Conservation (phyloP, 139 green algal species). For the Chlamydomonas sp. region DNA sequence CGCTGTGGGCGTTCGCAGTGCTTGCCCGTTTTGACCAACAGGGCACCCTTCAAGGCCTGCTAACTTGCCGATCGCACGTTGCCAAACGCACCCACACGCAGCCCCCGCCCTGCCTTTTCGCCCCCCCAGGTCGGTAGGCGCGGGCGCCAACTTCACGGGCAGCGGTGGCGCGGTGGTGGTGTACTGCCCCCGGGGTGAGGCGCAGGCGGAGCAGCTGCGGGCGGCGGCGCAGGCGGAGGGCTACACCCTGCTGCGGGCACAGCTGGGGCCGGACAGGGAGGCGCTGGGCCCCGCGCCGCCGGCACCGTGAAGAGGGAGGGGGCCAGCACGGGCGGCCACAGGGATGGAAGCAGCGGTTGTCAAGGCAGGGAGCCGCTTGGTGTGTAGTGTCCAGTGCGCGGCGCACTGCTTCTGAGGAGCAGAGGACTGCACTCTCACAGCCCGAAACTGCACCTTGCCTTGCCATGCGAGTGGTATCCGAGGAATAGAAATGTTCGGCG, state of each 20-base stretch:
- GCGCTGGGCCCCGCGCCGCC: no score
- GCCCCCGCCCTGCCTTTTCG: background rate
- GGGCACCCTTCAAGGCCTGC: background rate
- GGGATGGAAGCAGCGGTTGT: no score
- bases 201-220: conserved; percentile 22
- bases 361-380: no score
- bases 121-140: conserved; percentile 51
- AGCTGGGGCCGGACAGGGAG: background rate
- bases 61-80: background rate
- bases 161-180: conserved; percentile 85
- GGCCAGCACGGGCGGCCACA: no score
- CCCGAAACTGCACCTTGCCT: no score
- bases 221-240: background rate
- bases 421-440: no score
- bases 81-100: no score
- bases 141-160: conserved; percentile 90
- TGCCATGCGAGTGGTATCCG: no score
- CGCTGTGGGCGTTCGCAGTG: background rate
- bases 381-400: no score
- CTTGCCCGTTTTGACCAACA: background rate
- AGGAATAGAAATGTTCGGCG: no score
- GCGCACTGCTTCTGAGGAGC: no score
- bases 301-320: no score
- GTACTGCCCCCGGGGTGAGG: conserved; percentile 55
- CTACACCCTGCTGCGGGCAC: background rate